Percentiles rank a stretch among this genome's conserved stretches.
Conservation (phyloP, 352 stramenopile genomes). For the Phytophthora idaei region DNA sequence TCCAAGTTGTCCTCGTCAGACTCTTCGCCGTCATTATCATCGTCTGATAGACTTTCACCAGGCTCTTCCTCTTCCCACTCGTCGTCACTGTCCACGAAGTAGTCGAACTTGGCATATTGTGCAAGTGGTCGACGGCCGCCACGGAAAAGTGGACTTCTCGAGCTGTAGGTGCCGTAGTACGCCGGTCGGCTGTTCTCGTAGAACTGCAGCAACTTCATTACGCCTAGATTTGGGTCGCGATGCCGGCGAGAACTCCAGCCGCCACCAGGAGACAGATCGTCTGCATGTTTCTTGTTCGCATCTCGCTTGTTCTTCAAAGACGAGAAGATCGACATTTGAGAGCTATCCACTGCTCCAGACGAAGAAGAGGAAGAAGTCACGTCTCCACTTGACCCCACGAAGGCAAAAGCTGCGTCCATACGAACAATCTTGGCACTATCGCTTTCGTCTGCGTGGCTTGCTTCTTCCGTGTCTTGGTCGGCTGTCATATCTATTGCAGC, state of each 20-base stretch:
- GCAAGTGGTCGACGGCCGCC: conserved; percentile 69
- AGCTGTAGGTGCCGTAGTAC: conserved; percentile 82
- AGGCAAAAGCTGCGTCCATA: conserved; percentile 55
- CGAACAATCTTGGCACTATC: conserved; percentile 45
- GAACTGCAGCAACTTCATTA: conserved; percentile 90
- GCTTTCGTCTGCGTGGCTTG: conserved; percentile 10
- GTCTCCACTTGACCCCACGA: conserved; percentile 20
- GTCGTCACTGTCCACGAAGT: conserved; percentile 84
- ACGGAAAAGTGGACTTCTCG: conserved; percentile 55
- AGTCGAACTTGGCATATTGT: conserved; percentile 71
- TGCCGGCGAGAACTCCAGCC: conserved; percentile 60
- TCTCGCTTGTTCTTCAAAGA: conserved; percentile 34
- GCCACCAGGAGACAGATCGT: conserved; percentile 18
- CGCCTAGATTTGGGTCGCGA: conserved; percentile 61
- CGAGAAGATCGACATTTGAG: conserved; percentile 29
- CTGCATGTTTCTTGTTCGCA: conserved; percentile 26
- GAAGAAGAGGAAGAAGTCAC: conserved; percentile 1
- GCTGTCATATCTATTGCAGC: conserved; percentile 30
- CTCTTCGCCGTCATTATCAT: conserved; percentile 75
- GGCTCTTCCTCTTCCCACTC: conserved; percentile 91
- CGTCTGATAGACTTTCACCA: conserved; percentile 80
- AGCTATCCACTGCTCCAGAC: neutral
- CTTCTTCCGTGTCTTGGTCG: conserved; percentile 11
- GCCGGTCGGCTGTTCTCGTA: conserved; percentile 83
- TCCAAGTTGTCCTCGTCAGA: conserved; percentile 83